Evolutionary conservation across 306 rosid species (phyloP).

Genomic region (Comarum palustre): DNA sequence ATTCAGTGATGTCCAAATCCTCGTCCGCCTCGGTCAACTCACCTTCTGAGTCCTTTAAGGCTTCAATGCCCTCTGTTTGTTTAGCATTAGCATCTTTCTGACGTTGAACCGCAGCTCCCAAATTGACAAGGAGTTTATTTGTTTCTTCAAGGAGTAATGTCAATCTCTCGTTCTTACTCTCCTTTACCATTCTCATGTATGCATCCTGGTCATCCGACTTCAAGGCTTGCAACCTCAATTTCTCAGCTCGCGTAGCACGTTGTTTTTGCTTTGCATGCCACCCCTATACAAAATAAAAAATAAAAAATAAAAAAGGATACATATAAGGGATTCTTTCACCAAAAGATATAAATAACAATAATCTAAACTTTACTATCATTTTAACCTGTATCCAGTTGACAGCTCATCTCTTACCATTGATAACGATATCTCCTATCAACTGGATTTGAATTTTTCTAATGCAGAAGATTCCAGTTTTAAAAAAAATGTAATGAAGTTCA

Average conservation of each 20-base stretch:
- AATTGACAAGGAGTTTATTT: slow-evolving; percentile 84
- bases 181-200: slow-evolving; percentile 99
- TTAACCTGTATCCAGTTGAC: no score
- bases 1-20: slow-evolving; percentile 63
- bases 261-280: slow-evolving; percentile 99
- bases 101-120: slow-evolving; percentile 99
- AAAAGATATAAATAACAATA: slow-evolving; percentile 12
- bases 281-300: slow-evolving; percentile 43
- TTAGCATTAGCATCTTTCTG: slow-evolving; percentile 82
- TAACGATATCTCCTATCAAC: slow-evolving; percentile 6
- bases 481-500: neutral
- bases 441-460: neutral
- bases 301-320: neutral
- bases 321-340: slow-evolving; percentile 16
- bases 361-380: neutral
- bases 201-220: slow-evolving; percentile 99
- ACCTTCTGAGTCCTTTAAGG: slow-evolving; percentile 75
- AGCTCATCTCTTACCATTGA: slow-evolving; percentile 1
- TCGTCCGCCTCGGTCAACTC: slow-evolving; percentile 78
- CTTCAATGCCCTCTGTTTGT: slow-evolving; percentile 67
- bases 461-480: slow-evolving; percentile 3
- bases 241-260: slow-evolving; percentile 93
- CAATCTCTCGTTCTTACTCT: slow-evolving; percentile 94
- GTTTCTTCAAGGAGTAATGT: slow-evolving; percentile 96
- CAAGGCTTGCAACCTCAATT: slow-evolving; percentile 96